Evolutionary conservation across 2,329 filamentous ascomycete species (phyloP), one percentile per base, ranked within the genome.

Genomic region (Coleophoma eucalyptorum): DNA sequence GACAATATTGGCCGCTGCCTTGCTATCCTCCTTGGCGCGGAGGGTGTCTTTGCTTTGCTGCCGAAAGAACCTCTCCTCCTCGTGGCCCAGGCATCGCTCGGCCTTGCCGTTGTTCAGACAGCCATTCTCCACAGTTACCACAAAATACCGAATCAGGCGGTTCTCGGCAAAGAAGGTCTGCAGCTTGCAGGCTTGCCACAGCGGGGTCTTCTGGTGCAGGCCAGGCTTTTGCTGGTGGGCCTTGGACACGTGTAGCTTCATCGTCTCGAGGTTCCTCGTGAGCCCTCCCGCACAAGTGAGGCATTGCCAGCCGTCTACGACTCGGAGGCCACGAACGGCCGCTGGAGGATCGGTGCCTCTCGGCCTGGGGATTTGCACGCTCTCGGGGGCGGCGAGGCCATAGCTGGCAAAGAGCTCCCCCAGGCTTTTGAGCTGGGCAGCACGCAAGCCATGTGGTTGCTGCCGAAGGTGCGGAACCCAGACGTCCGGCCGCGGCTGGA

Each of bases 401-500:
- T 49, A 44, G 31, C 12, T 50, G n/a, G 20, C n/a, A 37, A 49
- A 49, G 19, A 49, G 35, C 46, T 49, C 46, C 12, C 12, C 19
- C 11, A 43, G 21, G 12, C 35, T 32, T 21, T 43, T 42, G 34
- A 49, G 46, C n/a, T 8, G 46, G 5, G 46, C 37, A 3, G n/a
- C 46, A 32, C 37, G 3, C 19, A 49, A 33, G 46, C 46, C 7
- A 20, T 49, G 46, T 12, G 46, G 48, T 11, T 12, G 41, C 48
- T 50, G 41, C 48, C 41, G 11, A 3, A 50, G 48, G 48, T 50
- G 41, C 31, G 11, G 16, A 1, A 26, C 31, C 48, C 26, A 50
- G 42, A 10, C 31, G 4, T 78, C 33, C 75, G 72, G 3, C 68
- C 70, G 10, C 63, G 67, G 42, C 55, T 76, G 13, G 69, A 77